A percentile compares a stretch with the other conserved stretches of the same genome.
phyloP scores from a whole-genome alignment of 768 basidiomycete genomes.

The Phanerochaete carnosa region DNA sequence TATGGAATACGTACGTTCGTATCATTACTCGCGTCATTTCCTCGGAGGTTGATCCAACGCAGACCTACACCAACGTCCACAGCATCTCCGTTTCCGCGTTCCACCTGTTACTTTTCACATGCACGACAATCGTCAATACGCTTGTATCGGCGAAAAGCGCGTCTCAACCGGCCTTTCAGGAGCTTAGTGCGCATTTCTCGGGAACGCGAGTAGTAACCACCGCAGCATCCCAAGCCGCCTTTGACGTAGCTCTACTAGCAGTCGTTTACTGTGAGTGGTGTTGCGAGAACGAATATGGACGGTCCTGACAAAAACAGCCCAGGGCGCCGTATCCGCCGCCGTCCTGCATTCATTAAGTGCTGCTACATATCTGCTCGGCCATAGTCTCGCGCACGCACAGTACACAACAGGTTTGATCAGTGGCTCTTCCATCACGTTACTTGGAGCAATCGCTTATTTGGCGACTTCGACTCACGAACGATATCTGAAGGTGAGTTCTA shows the following conservation, averaged over 20 bases:
- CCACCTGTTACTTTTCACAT: conserved; percentile 17
- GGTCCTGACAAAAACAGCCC: conserved; percentile 22
- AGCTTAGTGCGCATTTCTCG: neutral
- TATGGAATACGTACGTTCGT: conserved; percentile 15
- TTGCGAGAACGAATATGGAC: neutral
- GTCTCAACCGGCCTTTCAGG: neutral
- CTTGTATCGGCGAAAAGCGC: neutral
- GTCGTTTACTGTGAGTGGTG: conserved; percentile 24
- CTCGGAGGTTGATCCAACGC: neutral
- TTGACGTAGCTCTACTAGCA: conserved; percentile 17
- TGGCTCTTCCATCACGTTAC: conserved; percentile 21
- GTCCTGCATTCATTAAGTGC: conserved; percentile 21
- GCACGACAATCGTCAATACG: conserved; percentile 19
- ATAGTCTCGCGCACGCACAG: conserved; percentile 7
- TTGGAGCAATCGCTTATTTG: conserved; percentile 17
- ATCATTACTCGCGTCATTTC: neutral
- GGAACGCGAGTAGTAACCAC: conserved; percentile 5
- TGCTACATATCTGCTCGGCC: conserved; percentile 16
- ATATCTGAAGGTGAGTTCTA: neutral
- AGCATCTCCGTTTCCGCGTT: conserved; percentile 6
- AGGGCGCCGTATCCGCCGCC: conserved; percentile 26
- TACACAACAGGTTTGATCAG: conserved; percentile 13
- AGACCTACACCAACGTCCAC: conserved; percentile 17
- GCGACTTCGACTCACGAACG: neutral
- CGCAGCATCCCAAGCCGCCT: conserved; percentile 11